Evolutionary conservation across 345 rosid genomes (phyloP).

Genomic region (Zanthoxylum bungeanum): DNA sequence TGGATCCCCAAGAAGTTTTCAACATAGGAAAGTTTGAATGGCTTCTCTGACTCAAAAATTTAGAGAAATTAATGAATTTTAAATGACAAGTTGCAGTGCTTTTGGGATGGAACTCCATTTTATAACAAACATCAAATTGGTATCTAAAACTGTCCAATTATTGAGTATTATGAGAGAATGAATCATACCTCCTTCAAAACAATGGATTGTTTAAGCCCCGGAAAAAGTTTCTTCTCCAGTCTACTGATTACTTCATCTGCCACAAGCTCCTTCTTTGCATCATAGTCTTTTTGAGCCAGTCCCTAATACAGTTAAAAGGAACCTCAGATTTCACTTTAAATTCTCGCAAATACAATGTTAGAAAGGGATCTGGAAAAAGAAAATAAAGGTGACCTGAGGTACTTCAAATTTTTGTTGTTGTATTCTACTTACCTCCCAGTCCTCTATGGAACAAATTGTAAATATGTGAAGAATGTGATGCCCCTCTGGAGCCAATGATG

Average conservation of each 20-base stretch:
- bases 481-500: conserved; percentile 80
- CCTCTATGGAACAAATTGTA: conserved; percentile 80
- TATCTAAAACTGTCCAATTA: not conserved
- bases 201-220: conserved; percentile 73
- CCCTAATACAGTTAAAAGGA: conserved; percentile 41
- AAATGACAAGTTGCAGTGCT: not conserved
- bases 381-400: not conserved
- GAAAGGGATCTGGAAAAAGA: not conserved
- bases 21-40: not conserved
- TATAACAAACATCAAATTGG: not conserved
- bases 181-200: conserved; percentile 69
- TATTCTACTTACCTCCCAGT: conserved; percentile 65
- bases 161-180: not conserved
- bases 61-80: not conserved
- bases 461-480: conserved; percentile 88
- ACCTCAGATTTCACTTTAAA: not conserved
- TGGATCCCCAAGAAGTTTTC: not conserved
- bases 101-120: not conserved
- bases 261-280: conserved; percentile 68
- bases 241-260: conserved; percentile 65
- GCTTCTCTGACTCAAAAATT: not conserved
- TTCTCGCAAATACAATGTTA: not conserved
- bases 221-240: conserved; percentile 81
- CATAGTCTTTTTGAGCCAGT: conserved; percentile 65
- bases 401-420: conserved; percentile 4